phyloP scores from a whole-genome alignment of 805 yeast species.

The Hagleromyces aurorensis region DNA sequence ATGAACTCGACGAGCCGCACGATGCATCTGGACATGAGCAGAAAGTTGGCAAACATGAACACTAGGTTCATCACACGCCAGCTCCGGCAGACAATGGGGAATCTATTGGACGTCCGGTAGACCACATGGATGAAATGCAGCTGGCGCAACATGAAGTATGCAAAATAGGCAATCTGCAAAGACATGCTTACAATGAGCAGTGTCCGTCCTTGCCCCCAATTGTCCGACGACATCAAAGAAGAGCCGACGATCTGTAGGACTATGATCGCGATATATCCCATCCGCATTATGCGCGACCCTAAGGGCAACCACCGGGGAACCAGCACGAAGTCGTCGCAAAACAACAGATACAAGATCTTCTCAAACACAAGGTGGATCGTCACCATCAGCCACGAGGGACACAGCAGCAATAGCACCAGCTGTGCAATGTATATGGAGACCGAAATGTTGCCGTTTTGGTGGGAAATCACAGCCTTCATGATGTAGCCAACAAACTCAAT shows the following conservation, averaged over 20 bases:
- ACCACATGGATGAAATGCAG: neutral
- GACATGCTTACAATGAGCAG: constrained; percentile 1
- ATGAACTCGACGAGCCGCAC: neutral
- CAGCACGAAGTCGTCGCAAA: neutral
- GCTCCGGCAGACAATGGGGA: neutral
- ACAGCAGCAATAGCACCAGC: constrained; percentile 1
- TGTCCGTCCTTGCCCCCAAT: neutral
- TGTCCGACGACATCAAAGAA: neutral
- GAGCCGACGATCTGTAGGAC: constrained; percentile 1
- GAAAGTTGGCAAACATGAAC: neutral
- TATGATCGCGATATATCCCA: neutral
- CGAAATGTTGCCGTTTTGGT: neutral
- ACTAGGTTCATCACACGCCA: constrained; percentile 1
- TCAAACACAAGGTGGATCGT: neutral
- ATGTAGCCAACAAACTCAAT: constrained; percentile 1
- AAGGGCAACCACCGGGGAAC: neutral
- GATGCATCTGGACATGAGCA: neutral
- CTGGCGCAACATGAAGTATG: neutral
- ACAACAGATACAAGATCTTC: neutral
- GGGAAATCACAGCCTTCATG: neutral
- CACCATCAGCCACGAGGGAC: constrained; percentile 1
- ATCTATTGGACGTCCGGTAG: neutral
- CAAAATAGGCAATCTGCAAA: neutral
- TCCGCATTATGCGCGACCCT: too few species aligned
- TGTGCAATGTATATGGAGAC: constrained; percentile 1